Evolutionary conservation across 768 basidiomycete species (phyloP), one percentile per base, ranked within the genome.

Genomic region (Daedalea quercina): DNA sequence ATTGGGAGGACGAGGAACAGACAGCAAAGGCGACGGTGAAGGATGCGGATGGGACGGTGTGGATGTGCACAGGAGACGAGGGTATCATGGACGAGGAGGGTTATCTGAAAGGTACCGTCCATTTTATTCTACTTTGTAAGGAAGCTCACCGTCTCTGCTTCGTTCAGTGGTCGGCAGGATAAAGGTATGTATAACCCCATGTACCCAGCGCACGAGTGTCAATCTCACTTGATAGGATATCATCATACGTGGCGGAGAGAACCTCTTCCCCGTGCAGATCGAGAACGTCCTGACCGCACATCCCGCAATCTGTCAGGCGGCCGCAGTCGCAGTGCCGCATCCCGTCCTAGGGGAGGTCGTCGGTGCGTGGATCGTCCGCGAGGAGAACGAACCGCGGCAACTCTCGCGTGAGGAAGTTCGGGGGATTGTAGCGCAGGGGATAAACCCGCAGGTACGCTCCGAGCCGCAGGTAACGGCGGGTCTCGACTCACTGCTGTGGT

Each of bases 231-330:
- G 15, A n/a, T 51, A 86, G 81, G 90, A 92, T 64, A 80, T 91
- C 49, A 90, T 92, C 59, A 91, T 92, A 57, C 84, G 90, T 19
- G 90, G 88, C 17, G 90, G 90, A 56, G 90, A 92, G 81, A 89
- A 94, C 67, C 70, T 94, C 50, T 87, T 88, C 67, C 85, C 92
- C 3, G 81, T 91, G 43, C 83, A 90, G 63, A 91, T 93, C 31
- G 90, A 93, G 69, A 89, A 92, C 53, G 78, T 74, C 1, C 63
- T 90, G 47, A 81, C 78, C 0, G 68, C 72, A 3, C 74, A 82
- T 51, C 72, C 73, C 1, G 70, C 65, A 15, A 77, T 93, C 40
- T 73, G 77, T 44, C 90, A 92, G 66, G 88, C 84, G 0, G 86
- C 87, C 1, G 86, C 74, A 4, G 77, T 91, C 7, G 68, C 87